Base-by-base conservation (phyloP, 2,329 filamentous ascomycete genomes). In the Clonostachys rhizophaga region DNA sequence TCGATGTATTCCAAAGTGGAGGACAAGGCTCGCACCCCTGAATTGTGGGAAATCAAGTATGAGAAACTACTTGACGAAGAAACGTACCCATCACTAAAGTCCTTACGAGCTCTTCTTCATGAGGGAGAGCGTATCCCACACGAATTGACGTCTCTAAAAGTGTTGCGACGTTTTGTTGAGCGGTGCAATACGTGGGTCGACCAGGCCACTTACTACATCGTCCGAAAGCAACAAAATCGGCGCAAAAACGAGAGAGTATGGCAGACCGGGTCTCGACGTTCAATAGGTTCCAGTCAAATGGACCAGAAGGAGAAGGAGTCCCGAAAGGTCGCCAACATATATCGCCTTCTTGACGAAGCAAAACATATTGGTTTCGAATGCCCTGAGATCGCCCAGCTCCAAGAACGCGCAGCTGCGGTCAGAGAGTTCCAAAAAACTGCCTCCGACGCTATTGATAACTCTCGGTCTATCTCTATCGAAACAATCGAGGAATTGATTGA, bases 111-210 rank as follows among this genome's bases (percentile, higher is more conserved):
- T 43, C 76, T 99, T 47, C 76, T 97, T 49, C 86, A 86, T 62
- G 94, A 99, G 75, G 94, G 94, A 66, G 94, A 99, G 71, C 91
- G 90, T 67, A 96, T 99, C 60, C 91, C 92, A 49, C 95, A 89
- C 74, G 86, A 90, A 49, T 79, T 99, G 52, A 83, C 85, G 54
- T 91, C 90, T 52, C 78, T 99, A 52, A 79, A 87, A 57, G 81
- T 89, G 57, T 78, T 99, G 56, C 87, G 84, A 68, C 81, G 86
- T 55, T 99, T 95, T 70, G 94, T 99, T 64, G 91, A 96, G 57
- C 86, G 89, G 59, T 97, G 94, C 73, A 95, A 96, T 66, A 91
- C 95, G 63, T 96, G 95, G 88, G 90, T 96, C 52, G 94, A 97
- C 59, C 92, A 97, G 70, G 94, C 94, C 54, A 94, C 89, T 59